Evolutionary conservation across 805 yeast genomes (phyloP).

Genomic region (Candida jianshihensis): DNA sequence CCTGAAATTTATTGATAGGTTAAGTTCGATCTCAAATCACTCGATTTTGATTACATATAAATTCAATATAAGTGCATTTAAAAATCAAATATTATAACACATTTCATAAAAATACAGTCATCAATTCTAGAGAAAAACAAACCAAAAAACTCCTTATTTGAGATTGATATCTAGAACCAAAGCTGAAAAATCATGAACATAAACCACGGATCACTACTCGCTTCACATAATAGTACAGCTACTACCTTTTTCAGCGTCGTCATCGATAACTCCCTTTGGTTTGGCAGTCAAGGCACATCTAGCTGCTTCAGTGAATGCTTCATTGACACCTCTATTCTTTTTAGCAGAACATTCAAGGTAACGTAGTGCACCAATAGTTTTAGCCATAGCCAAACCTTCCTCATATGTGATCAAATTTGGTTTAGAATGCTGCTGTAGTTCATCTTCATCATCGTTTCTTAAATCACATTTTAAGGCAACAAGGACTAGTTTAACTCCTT

Average conservation of each 20-base stretch:
- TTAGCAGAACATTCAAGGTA: slow-evolving; percentile 96
- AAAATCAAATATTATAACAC: no score
- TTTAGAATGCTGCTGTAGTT: slow-evolving; percentile 21
- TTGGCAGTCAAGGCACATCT: slow-evolving; percentile 90
- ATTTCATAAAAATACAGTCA: no score
- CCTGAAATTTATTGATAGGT: no score
- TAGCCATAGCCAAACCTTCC: slow-evolving; percentile 90
- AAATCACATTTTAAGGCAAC: slow-evolving; percentile 95
- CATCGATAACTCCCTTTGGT: slow-evolving; percentile 64
- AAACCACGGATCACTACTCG: no score
- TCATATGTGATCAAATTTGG: slow-evolving; percentile 74
- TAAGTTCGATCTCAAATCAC: no score
- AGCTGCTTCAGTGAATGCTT: slow-evolving; percentile 98
- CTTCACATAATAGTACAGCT: slow-evolving; percentile 36
- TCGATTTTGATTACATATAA: no score
- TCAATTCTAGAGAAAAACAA: no score
- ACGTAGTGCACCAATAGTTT: slow-evolving; percentile 86
- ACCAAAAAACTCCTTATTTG: no score
- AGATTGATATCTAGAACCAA: no score
- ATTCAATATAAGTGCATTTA: no score
- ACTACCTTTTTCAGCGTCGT: slow-evolving; percentile 26
- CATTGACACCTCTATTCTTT: slow-evolving; percentile 96
- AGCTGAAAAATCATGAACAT: no score
- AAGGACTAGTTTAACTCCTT: slow-evolving; percentile 86
- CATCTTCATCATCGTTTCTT: slow-evolving; percentile 59